Base-by-base conservation (phyloP, 768 basidiomycete genomes). In the Cystoderma amianthinum region DNA sequence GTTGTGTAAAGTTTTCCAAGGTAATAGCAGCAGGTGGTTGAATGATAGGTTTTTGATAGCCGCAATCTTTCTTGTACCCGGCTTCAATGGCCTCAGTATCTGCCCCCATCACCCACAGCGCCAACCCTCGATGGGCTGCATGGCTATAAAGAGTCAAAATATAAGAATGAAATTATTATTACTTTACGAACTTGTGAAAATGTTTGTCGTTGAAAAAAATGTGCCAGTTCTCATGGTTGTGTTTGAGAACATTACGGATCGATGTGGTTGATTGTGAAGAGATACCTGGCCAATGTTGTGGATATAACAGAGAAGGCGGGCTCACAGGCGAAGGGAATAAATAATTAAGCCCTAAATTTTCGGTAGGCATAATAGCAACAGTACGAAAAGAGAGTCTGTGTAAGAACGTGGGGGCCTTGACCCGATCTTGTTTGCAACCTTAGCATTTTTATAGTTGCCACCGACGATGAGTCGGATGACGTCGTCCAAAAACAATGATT, bases 101-200 rank as follows among this genome's bases (percentile, higher is more conserved):
- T 0, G 72, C 82, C 2, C 84, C 85, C 9, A 87, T 56, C 1
- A 68, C 65, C 64, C 77, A 85, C 2, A 78, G 67, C 4, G 80
- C 78, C 18, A 82, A 56, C 15, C 74, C 47, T 18, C 74, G 76
- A 47, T 85, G 81, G 3, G 74, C 61, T 23, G 71, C 59, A 59
- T 85, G 83, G 47, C 60, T 68, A 38, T 28, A 7, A 7, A 28
- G n/a, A n/a, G n/a, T n/a, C n/a, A n/a, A n/a, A n/a, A n/a, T n/a
- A n/a, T n/a, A n/a, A n/a, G n/a, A n/a, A n/a, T n/a, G n/a, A n/a
- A n/a, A n/a, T n/a, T n/a, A n/a, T n/a, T n/a, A 7, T 28, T n/a
- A 28, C 25, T 28, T 28, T 28, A 28, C 25, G 25, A 28, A 28
- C 78, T 79, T 78, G 61, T 79, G 78, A 43, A 72, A 71, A 0